Conservation (phyloP, 2,329 filamentous ascomycete genomes). For the Nemania serpens region DNA sequence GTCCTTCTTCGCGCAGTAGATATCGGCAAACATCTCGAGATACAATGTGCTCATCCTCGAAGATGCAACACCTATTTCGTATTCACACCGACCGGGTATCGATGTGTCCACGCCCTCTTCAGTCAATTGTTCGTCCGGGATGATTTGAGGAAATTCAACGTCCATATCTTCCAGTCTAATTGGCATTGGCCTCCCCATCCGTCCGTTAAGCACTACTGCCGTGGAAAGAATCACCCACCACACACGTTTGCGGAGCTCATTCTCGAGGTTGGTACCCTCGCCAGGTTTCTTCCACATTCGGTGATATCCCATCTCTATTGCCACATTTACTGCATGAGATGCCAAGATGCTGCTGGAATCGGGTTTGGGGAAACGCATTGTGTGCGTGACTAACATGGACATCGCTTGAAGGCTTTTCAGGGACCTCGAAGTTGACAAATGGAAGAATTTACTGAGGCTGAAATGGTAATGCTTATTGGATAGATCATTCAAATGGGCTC, state of each 20-base stretch:
- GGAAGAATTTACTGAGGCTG: slow-evolving; percentile 68
- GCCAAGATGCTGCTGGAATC: slow-evolving; percentile 73
- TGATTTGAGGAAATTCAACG: slow-evolving; percentile 72
- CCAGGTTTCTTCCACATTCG: slow-evolving; percentile 62
- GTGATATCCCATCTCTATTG: slow-evolving; percentile 77
- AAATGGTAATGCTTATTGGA: slow-evolving; percentile 83
- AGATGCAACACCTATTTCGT: slow-evolving; percentile 67
- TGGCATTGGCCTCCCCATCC: slow-evolving; percentile 77
- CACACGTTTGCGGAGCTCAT: slow-evolving; percentile 76
- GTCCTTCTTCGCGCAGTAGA: slow-evolving; percentile 73
- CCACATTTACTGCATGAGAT: slow-evolving; percentile 67
- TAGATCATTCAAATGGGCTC: slow-evolving; percentile 61
- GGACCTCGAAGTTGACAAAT: slow-evolving; percentile 65
- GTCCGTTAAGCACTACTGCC: slow-evolving; percentile 71
- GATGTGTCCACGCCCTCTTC: slow-evolving; percentile 65
- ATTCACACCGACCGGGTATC: slow-evolving; percentile 64
- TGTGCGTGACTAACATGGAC: slow-evolving; percentile 71
- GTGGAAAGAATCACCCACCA: slow-evolving; percentile 76
- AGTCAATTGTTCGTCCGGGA: slow-evolving; percentile 72
- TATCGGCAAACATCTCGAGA: slow-evolving; percentile 74
- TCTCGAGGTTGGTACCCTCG: slow-evolving; percentile 61
- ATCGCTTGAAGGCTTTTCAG: slow-evolving; percentile 74
- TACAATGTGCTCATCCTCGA: slow-evolving; percentile 69
- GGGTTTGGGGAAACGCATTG: slow-evolving; percentile 79
- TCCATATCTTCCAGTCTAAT: slow-evolving; percentile 77